A percentile compares a stretch with the other conserved stretches of the same genome.
These are phyloP conservation scores for Microascus cirrosus DNA, from an alignment of 2,329 filamentous ascomycete genomes.

Conservation along the genomic window DNA sequence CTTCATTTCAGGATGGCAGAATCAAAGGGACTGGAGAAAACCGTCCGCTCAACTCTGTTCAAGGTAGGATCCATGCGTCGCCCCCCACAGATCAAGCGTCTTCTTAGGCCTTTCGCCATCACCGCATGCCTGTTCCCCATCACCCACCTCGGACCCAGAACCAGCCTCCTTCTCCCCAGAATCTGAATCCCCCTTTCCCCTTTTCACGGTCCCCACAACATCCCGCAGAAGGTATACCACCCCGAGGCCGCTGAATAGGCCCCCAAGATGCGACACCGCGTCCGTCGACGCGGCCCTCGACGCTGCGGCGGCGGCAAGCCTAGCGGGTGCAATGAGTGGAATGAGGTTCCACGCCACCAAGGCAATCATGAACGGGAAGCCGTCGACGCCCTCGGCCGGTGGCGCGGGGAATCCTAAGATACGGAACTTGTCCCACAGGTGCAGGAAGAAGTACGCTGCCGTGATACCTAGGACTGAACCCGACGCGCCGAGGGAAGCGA, in stretches of 20 bases:
- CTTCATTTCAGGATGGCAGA: neutral
- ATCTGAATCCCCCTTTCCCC: constrained; percentile 3
- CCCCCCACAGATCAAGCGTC: constrained; percentile 7
- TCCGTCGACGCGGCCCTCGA: constrained; percentile 17
- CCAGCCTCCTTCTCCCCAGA: constrained; percentile 1
- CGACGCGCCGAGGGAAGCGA: constrained; percentile 54
- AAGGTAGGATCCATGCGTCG: neutral
- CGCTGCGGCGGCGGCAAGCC: constrained; percentile 19
- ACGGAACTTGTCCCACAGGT: constrained; percentile 44
- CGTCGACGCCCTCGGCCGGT: constrained; percentile 37
- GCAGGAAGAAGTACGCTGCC: constrained; percentile 50
- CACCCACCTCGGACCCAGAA: neutral
- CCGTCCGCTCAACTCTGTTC: neutral
- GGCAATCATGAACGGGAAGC: constrained; percentile 40
- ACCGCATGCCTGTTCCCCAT: neutral
- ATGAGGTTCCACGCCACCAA: constrained; percentile 38
- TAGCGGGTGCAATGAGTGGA: constrained; percentile 28
- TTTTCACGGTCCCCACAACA: neutral
- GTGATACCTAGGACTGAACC: constrained; percentile 51
- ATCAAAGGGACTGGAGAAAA: neutral
- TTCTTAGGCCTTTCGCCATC: neutral
- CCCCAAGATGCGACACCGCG: constrained; percentile 43
- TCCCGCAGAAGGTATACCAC: constrained; percentile 23
- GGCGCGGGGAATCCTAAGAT: constrained; percentile 46
- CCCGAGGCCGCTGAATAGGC: constrained; percentile 34